phyloP scores from a whole-genome alignment of 345 rosid species.

The Euphorbia pulcherrima region DNA sequence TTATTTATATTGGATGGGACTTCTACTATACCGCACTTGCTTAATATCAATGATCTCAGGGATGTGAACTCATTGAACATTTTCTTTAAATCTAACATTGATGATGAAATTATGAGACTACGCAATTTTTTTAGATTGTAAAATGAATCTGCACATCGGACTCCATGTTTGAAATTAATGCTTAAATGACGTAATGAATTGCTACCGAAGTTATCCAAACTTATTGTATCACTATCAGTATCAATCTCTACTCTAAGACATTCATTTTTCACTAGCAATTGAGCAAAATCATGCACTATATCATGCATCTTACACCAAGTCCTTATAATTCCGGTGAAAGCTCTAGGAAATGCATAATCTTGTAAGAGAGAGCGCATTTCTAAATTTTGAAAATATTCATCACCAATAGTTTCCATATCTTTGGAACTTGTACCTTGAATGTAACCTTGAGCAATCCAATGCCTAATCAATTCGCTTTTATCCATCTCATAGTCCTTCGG shows the following conservation, averaged over 20 bases:
- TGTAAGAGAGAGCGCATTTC: not conserved
- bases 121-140: too few species aligned
- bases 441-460: slow-evolving; percentile 6
- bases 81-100: too few species aligned
- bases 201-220: not conserved
- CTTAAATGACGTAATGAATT: not conserved
- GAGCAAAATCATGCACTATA: not conserved
- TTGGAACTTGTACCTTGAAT: not conserved
- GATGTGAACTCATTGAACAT: too few species aligned
- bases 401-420: not conserved
- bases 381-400: not conserved
- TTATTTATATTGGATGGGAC: too few species aligned
- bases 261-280: not conserved
- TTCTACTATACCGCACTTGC: too few species aligned
- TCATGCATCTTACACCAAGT: not conserved
- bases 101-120: too few species aligned
- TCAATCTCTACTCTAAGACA: not conserved
- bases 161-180: too few species aligned
- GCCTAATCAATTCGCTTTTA: not conserved
- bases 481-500: not conserved
- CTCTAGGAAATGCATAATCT: not conserved
- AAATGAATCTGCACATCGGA: too few species aligned
- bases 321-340: too few species aligned
- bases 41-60: too few species aligned
- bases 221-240: not conserved